Evolutionary conservation across 768 basidiomycete genomes (phyloP), one percentile per base, ranked within the genome.

Genomic region (Leccinum disarticulatum): DNA sequence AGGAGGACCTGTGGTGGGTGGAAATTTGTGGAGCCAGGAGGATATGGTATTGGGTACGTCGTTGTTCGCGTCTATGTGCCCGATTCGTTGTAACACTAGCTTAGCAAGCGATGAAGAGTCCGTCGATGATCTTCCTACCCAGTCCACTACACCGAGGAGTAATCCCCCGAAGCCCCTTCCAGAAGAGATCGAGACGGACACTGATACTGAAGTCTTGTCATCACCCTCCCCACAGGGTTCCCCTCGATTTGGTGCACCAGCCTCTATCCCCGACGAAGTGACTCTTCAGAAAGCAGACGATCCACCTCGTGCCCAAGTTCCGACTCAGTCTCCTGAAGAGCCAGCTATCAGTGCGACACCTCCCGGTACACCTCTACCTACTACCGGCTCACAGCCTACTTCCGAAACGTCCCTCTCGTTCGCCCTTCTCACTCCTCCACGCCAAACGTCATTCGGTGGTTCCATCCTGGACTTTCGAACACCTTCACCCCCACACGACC

Each of bases 401-500:
- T 47, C 62, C 8, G 61, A 64, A 38, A 52, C 19, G 30, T 55
- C 61, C 4, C 50, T 66, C 50, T 64, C 70, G 38, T 64, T 72
- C 36, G 54, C 62, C 7, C 71, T 79, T 49, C 70, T 77, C 46
- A 85, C 86, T 1, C 85, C 85, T 7, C 82, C 82, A 10, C 79
- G 77, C 30, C 75, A 72, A 49, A 63, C 72, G 19, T 78, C 78
- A 3, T 76, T 80, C 49, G 74, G 66, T 55, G 70, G 70, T 31
- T 77, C 81, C 10, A 80, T 76, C 59, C 61, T 77, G 14, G 81
- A 83, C 55, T 85, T 85, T 64, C 74, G 79, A 64, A 88, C 85
- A 0, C 87, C 86, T 9, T 84, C 88, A 1, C 86, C 88, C 31
- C 84, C 86, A 1, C 76, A 75, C 46, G 81, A 77, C 49, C 77